Percentiles rank a stretch among this genome's conserved stretches.
Evolutionary conservation across 371 early-diverging fungal species (phyloP).

Genomic region (Mortierella sp.): DNA sequence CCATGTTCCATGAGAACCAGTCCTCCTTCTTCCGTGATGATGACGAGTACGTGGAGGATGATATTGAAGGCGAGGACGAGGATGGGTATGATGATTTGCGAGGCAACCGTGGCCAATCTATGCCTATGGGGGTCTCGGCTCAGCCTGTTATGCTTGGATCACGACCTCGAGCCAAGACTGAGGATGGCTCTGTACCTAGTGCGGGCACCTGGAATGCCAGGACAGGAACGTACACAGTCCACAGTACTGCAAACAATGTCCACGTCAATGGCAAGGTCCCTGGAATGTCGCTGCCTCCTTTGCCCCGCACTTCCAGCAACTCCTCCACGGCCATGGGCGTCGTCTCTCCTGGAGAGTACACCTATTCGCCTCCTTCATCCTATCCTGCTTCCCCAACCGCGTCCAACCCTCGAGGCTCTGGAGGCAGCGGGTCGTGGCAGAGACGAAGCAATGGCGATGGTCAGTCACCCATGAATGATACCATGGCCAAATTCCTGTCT

Average conservation of each 20-base stretch:
- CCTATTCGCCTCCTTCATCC: constrained; percentile 70
- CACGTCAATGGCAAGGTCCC: constrained; percentile 9
- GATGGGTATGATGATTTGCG: constrained; percentile 55
- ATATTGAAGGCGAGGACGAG: constrained; percentile 60
- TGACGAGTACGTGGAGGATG: constrained; percentile 55
- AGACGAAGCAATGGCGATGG: constrained; percentile 53
- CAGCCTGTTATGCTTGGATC: constrained; percentile 10
- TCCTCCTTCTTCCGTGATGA: constrained; percentile 46
- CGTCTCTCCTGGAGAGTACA: constrained; percentile 54
- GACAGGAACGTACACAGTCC: constrained; percentile 8
- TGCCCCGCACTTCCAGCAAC: constrained; percentile 58
- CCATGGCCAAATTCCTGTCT: constrained; percentile 55
- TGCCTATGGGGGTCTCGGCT: constrained; percentile 10
- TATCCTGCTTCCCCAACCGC: constrained; percentile 68
- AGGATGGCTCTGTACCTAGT: constrained; percentile 23
- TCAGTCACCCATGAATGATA: constrained; percentile 49
- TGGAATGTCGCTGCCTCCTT: constrained; percentile 62
- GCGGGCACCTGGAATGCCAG: constrained; percentile 15
- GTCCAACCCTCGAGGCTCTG: constrained; percentile 55
- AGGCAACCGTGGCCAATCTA: constrained; percentile 16
- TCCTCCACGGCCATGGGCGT: constrained; percentile 51
- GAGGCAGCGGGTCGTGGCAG: constrained; percentile 44
- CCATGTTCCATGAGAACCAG: constrained; percentile 18
- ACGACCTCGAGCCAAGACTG: constrained; percentile 40
- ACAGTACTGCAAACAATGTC: constrained; percentile 4